Percentiles rank a stretch among this genome's conserved stretches.
Conservation (phyloP, 1,139 yeast genomes). For the Suhomyces bribrorum region DNA sequence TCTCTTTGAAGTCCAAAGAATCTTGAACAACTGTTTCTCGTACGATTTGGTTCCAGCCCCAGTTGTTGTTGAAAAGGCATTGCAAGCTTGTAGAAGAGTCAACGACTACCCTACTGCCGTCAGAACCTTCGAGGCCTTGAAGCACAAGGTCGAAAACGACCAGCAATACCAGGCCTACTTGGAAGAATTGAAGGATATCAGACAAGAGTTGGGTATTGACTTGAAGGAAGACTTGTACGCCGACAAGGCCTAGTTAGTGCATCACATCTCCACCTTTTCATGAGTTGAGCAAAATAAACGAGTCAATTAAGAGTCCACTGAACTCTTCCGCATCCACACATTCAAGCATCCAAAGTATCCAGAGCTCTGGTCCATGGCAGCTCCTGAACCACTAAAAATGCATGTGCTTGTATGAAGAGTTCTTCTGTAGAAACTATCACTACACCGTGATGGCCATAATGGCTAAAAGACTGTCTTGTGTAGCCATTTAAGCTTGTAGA, state of each 20-base stretch:
- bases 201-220: slow-evolving; percentile 91
- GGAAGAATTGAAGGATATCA: slow-evolving; percentile 88
- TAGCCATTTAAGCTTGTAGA: too few relatives aligned
- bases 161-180: slow-evolving; percentile 94
- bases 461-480: too few relatives aligned
- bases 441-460: too few relatives aligned
- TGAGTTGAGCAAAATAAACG: background rate
- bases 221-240: slow-evolving; percentile 85
- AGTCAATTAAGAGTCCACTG: background rate
- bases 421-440: too few relatives aligned
- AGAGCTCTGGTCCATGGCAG: too few relatives aligned
- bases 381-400: too few relatives aligned
- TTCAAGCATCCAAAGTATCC: too few relatives aligned
- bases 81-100: slow-evolving; percentile 98
- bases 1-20: slow-evolving; percentile 89
- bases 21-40: slow-evolving; percentile 92
- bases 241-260: slow-evolving; percentile 11
- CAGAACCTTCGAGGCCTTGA: slow-evolving; percentile 93
- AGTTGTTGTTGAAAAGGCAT: slow-evolving; percentile 90
- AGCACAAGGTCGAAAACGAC: slow-evolving; percentile 91
- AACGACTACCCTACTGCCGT: slow-evolving; percentile 98
- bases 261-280: background rate
- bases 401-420: too few relatives aligned
- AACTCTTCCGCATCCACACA: too few relatives aligned
- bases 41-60: slow-evolving; percentile 99